Evolutionary conservation across 2,329 filamentous ascomycete genomes (phyloP).

Genomic region (Grosmannia clavigera): DNA sequence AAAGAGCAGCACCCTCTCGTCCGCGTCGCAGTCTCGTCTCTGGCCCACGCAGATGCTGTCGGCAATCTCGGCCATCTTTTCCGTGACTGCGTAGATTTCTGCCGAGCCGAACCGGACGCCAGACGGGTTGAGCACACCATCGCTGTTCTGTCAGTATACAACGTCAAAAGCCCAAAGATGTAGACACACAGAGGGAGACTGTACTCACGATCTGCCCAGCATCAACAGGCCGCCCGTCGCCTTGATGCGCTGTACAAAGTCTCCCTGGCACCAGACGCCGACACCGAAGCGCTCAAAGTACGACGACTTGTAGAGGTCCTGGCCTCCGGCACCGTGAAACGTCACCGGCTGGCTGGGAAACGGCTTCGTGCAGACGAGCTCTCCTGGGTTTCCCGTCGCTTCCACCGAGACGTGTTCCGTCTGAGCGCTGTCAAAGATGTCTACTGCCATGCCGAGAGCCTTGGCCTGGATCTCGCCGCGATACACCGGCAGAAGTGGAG

Average conservation of each 20-base stretch:
- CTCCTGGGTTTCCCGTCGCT: slow-evolving; percentile 24
- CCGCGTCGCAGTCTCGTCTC: slow-evolving; percentile 8
- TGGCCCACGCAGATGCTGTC: slow-evolving; percentile 14
- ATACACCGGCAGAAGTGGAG: slow-evolving; percentile 17
- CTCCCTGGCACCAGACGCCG: slow-evolving; percentile 31
- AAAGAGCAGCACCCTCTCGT: slow-evolving; percentile 16
- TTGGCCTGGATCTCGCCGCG: slow-evolving; percentile 32
- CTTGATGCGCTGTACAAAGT: slow-evolving; percentile 30
- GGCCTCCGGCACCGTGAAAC: slow-evolving; percentile 29
- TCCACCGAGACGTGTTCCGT: slow-evolving; percentile 20
- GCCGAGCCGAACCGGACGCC: slow-evolving; percentile 33
- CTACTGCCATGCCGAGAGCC: slow-evolving; percentile 32
- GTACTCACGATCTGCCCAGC: slow-evolving; percentile 25
- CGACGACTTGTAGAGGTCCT: slow-evolving; percentile 26
- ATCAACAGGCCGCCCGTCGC: slow-evolving; percentile 27
- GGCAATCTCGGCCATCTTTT: slow-evolving; percentile 22
- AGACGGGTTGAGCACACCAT: slow-evolving; percentile 33
- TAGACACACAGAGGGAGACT: too few species aligned
- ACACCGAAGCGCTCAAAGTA: slow-evolving; percentile 31
- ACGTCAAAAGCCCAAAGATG: too few species aligned
- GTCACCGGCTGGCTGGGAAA: slow-evolving; percentile 33
- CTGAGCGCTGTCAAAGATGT: slow-evolving; percentile 26
- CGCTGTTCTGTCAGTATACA: slow-evolving; percentile 14
- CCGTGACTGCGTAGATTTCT: slow-evolving; percentile 35
- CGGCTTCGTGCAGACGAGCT: slow-evolving; percentile 30